These are phyloP conservation scores for Cordyceps pruinosa DNA, from an alignment of 2,329 filamentous ascomycete species.

Conservation along the genomic window DNA sequence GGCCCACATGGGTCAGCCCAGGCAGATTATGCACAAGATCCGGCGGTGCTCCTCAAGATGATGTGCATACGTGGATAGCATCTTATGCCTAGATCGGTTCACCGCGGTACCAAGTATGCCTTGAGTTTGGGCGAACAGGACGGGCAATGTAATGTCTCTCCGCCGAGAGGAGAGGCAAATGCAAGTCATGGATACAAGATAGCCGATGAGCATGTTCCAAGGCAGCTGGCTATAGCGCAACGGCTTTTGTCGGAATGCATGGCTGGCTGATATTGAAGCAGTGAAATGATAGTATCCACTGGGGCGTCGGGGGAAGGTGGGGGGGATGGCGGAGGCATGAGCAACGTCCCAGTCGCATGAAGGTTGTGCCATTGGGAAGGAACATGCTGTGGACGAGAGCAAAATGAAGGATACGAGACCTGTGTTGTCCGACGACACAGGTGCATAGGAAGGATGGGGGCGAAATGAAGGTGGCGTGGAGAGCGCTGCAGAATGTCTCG, in stretches of 20 bases:
- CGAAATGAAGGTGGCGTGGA: constrained; percentile 1
- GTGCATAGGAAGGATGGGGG: background rate
- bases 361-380: background rate
- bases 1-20: constrained; percentile 8
- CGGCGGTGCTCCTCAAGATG: constrained; percentile 5
- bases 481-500: constrained; percentile 2
- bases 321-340: background rate
- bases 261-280: constrained; percentile 6
- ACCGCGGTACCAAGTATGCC: background rate
- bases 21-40: constrained; percentile 8
- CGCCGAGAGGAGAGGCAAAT: background rate
- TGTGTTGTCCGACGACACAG: constrained; percentile 1
- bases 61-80: constrained; percentile 6
- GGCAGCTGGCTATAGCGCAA: background rate
- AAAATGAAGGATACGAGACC: constrained; percentile 2
- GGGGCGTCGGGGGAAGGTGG: background rate
- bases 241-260: constrained; percentile 1
- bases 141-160: background rate
- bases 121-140: background rate
- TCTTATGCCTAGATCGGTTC: constrained; percentile 9
- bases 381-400: background rate
- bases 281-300: constrained; percentile 6
- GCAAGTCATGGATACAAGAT: background rate
- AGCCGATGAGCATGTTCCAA: background rate
- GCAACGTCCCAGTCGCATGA: background rate